These are phyloP conservation scores for Acanthamoeba lenticulata DNA, from an alignment of 208 protist genomes.

Conservation along the genomic window DNA sequence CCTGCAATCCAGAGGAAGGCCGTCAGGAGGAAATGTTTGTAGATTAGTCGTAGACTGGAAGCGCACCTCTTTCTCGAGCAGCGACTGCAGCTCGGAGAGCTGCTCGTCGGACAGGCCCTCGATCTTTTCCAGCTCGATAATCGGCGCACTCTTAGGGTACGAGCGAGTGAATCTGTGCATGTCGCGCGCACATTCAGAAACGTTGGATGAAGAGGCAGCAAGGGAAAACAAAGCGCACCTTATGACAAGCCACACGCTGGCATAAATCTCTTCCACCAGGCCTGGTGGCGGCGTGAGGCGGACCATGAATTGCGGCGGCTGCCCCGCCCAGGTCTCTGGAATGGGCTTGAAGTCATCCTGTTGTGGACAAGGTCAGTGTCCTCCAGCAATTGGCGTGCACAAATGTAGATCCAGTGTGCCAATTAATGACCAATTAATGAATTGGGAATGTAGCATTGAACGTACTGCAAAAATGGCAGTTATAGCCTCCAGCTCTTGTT, in stretches of 20 bases:
- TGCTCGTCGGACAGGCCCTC: constrained; percentile 53
- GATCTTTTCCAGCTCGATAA: constrained; percentile 57
- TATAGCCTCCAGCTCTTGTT: constrained; percentile 15
- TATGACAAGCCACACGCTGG: constrained; percentile 43
- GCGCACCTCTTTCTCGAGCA: background rate
- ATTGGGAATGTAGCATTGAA: background rate
- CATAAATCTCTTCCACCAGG: constrained; percentile 43
- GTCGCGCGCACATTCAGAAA: background rate
- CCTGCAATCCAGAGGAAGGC: background rate
- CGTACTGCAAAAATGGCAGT: background rate
- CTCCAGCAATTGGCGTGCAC: background rate
- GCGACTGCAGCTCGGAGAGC: background rate
- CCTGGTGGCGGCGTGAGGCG: background rate
- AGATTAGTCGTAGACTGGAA: background rate
- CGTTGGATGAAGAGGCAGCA: background rate
- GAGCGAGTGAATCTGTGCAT: constrained; percentile 1
- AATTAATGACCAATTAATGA: background rate
- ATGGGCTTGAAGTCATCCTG: constrained; percentile 46
- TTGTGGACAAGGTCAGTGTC: background rate
- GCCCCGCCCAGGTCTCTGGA: background rate
- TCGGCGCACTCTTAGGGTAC: constrained; percentile 21
- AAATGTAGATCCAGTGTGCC: background rate
- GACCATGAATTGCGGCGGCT: constrained; percentile 47
- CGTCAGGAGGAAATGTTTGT: background rate
- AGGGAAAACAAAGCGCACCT: background rate